Conservation (phyloP, 352 stramenopile species). For the Pythium phragmitis region DNA sequence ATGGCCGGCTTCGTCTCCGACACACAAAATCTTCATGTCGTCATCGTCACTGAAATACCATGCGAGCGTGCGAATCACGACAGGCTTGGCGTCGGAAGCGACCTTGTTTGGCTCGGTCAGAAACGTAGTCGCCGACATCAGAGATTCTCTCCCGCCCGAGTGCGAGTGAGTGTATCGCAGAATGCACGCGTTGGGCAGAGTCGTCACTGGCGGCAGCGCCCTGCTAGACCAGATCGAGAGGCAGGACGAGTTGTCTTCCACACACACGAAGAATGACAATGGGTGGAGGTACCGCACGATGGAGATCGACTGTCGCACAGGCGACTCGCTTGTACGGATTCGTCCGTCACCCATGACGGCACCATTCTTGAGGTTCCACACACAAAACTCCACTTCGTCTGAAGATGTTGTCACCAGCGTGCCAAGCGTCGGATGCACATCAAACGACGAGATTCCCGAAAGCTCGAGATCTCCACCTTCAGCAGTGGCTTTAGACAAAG, state of each 20-base stretch:
- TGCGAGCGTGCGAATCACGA: slow-evolving; percentile 20
- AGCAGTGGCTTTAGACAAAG: slow-evolving; percentile 11
- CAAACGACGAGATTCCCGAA: slow-evolving; percentile 30
- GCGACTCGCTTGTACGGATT: not conserved
- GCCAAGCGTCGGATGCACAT: slow-evolving; percentile 27
- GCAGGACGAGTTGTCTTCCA: slow-evolving; percentile 30
- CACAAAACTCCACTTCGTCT: slow-evolving; percentile 36
- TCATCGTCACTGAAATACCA: slow-evolving; percentile 32
- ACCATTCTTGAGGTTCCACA: slow-evolving; percentile 49
- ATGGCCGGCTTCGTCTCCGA: slow-evolving; percentile 44
- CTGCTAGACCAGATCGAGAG: slow-evolving; percentile 45
- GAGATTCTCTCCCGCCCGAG: slow-evolving; percentile 5
- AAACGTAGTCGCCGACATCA: slow-evolving; percentile 18
- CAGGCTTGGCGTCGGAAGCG: not conserved
- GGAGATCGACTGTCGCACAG: slow-evolving; percentile 4
- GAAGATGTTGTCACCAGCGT: slow-evolving; percentile 37
- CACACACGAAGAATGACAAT: slow-evolving; percentile 41
- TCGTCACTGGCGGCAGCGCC: slow-evolving; percentile 29
- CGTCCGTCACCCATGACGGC: slow-evolving; percentile 30
- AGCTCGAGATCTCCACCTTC: slow-evolving; percentile 1
- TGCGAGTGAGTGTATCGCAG: slow-evolving; percentile 22
- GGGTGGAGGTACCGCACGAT: slow-evolving; percentile 39
- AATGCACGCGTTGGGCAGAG: slow-evolving; percentile 24
- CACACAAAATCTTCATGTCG: slow-evolving; percentile 30
- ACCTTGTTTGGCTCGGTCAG: slow-evolving; percentile 28